Percentiles rank a stretch among this genome's conserved stretches.
phyloP scores from a whole-genome alignment of 176 grass and related monocot genomes.

The Zoysia pacifica region DNA sequence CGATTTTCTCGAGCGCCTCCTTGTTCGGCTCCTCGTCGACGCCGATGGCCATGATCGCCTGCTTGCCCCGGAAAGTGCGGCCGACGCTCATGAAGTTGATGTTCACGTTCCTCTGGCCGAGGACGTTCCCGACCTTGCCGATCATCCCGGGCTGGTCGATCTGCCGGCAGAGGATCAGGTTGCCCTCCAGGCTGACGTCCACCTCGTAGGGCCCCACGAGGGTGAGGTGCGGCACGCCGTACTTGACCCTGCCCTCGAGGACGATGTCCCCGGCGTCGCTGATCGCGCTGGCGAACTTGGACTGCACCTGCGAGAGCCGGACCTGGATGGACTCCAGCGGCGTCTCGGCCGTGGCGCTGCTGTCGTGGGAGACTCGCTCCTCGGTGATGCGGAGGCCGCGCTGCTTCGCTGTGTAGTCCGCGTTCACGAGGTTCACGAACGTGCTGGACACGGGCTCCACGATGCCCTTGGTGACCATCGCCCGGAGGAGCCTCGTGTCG shows the following conservation, averaged over 20 bases:
- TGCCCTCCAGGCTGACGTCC: slow-evolving; percentile 89
- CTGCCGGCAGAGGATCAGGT: slow-evolving; percentile 90
- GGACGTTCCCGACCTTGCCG: slow-evolving; percentile 79
- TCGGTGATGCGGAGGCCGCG: slow-evolving; percentile 76
- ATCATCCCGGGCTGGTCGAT: slow-evolving; percentile 94
- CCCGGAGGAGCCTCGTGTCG: slow-evolving; percentile 86
- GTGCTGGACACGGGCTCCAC: slow-evolving; percentile 84
- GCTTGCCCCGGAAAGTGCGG: slow-evolving; percentile 72
- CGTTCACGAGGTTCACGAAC: slow-evolving; percentile 85
- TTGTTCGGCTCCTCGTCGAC: slow-evolving; percentile 86
- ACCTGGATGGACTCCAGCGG: slow-evolving; percentile 81
- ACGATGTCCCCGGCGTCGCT: slow-evolving; percentile 64
- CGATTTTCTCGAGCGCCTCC: slow-evolving; percentile 78
- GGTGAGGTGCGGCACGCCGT: slow-evolving; percentile 80
- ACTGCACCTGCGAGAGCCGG: slow-evolving; percentile 62
- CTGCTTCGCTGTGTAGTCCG: slow-evolving; percentile 87
- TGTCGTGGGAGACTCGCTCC: slow-evolving; percentile 70
- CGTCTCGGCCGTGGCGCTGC: slow-evolving; percentile 50
- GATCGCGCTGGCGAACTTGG: slow-evolving; percentile 72
- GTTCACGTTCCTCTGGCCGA: slow-evolving; percentile 79
- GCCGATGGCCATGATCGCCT: slow-evolving; percentile 95
- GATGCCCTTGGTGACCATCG: slow-evolving; percentile 90
- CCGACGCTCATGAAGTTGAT: slow-evolving; percentile 98
- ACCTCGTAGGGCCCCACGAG: slow-evolving; percentile 67
- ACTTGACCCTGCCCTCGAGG: slow-evolving; percentile 80